phyloP scores from a whole-genome alignment of 2,329 filamentous ascomycete genomes.

The Cryphonectria nitschkei region DNA sequence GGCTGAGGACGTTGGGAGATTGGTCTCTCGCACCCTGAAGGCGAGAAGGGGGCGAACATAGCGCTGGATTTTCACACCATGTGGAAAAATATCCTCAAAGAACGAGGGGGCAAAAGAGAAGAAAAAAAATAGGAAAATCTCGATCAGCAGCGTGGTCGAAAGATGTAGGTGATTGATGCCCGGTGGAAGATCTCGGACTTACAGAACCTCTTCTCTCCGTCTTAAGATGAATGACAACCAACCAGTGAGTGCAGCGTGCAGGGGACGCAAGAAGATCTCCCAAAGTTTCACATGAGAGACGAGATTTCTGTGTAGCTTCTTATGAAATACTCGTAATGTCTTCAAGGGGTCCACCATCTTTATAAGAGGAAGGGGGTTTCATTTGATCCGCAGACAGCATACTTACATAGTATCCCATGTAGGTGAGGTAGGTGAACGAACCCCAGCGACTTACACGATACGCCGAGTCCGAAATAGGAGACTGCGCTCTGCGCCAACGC shows the following conservation, averaged over 20 bases:
- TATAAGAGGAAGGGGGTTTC: background rate
- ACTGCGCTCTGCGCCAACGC: slow-evolving; percentile 12
- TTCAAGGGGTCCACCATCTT: background rate
- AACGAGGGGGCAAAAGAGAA: background rate
- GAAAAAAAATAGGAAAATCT: background rate
- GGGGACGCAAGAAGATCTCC: background rate
- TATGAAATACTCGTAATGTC: background rate
- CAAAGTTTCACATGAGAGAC: background rate
- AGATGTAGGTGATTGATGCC: background rate
- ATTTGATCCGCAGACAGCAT: background rate
- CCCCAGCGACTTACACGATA: background rate
- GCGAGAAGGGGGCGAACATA: background rate
- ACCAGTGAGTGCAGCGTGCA: background rate
- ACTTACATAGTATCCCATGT: background rate
- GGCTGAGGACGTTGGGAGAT: background rate
- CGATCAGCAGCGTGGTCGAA: background rate
- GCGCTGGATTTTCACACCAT: background rate
- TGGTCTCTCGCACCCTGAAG: background rate
- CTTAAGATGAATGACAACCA: background rate
- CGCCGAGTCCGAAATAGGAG: slow-evolving; percentile 10
- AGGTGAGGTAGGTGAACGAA: background rate
- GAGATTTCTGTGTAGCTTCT: background rate
- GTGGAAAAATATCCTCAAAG: too few species aligned
- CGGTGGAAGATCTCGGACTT: background rate
- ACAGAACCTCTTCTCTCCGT: background rate